A percentile compares a stretch with the other conserved stretches of the same genome.
Conservation (phyloP, 345 rosid genomes). For the Geranium brycei region DNA sequence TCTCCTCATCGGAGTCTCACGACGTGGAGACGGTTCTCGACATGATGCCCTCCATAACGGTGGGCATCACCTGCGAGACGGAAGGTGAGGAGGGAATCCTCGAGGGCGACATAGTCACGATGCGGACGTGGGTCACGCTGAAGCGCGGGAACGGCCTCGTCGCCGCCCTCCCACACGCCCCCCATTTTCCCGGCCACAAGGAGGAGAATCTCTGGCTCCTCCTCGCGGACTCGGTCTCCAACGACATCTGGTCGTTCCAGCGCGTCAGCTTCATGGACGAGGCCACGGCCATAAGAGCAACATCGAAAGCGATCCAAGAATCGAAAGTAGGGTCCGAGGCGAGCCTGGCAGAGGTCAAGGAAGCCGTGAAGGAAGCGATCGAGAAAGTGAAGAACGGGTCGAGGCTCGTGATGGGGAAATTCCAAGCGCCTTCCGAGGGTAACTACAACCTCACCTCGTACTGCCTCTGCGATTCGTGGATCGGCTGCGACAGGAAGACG, state of each 20-base stretch:
- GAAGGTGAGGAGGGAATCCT: conserved; percentile 97
- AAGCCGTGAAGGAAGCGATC: conserved; percentile 52
- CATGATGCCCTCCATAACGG: conserved; percentile 80
- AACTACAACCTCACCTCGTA: conserved; percentile 72
- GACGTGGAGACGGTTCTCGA: conserved; percentile 75
- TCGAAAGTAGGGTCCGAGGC: conserved; percentile 85
- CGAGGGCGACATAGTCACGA: conserved; percentile 79
- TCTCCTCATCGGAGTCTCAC: conserved; percentile 48
- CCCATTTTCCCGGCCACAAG: conserved; percentile 78
- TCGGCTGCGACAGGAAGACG: conserved; percentile 71
- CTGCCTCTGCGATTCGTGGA: conserved; percentile 89
- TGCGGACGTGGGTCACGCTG: conserved; percentile 86
- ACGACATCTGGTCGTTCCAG: conserved; percentile 83
- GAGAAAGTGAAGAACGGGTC: conserved; percentile 81
- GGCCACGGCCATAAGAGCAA: conserved; percentile 55
- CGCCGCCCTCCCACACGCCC: conserved; percentile 82
- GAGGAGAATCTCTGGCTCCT: conserved; percentile 92
- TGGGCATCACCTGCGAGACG: conserved; percentile 83
- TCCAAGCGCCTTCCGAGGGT: conserved; percentile 79
- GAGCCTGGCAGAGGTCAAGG: conserved; percentile 51
- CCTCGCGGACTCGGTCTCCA: conserved; percentile 64
- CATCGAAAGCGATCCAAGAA: conserved; percentile 85
- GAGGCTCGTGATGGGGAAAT: conserved; percentile 76
- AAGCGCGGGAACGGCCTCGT: conserved; percentile 67
- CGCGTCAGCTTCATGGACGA: conserved; percentile 94